Evolutionary conservation across 106 monocot genomes (phyloP).

Genomic region (Dactylorhiza incarnata): DNA sequence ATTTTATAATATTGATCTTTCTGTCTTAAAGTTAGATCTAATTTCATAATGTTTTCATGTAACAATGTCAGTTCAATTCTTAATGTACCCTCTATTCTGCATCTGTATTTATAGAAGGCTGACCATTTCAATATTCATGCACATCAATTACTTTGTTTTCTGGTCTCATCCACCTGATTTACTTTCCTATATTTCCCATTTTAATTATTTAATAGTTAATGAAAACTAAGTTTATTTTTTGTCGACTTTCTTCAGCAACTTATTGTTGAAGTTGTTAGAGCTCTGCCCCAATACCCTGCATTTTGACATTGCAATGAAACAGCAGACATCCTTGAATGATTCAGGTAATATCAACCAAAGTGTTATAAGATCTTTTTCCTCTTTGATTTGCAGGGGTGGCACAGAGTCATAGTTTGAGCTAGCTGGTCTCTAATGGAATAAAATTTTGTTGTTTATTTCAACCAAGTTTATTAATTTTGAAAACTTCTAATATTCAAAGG

Average conservation of each 20-base stretch:
- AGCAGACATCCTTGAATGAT: conserved; percentile 11
- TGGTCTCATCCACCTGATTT: background rate
- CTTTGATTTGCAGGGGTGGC: no score
- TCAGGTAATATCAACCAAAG: conserved; percentile 11
- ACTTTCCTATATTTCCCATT: background rate
- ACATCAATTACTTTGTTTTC: background rate
- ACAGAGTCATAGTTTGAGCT: no score
- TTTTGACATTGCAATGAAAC: conserved; percentile 11
- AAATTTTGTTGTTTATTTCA: no score
- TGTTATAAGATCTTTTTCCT: background rate
- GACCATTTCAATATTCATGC: background rate
- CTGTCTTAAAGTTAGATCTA: background rate
- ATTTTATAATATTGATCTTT: background rate
- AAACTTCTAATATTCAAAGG: no score
- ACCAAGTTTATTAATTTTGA: no score
- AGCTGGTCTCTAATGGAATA: no score
- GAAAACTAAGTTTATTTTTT: background rate
- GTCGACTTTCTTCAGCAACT: conserved; percentile 28
- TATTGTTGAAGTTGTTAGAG: conserved; percentile 34
- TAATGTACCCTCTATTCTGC: background rate
- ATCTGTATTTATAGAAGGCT: background rate
- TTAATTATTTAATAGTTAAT: background rate
- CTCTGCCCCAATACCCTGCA: conserved; percentile 13
- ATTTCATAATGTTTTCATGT: background rate
- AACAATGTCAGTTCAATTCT: background rate